Base-by-base conservation (phyloP, 176 grass and related monocot species). In the Saccharum officinarum region DNA sequence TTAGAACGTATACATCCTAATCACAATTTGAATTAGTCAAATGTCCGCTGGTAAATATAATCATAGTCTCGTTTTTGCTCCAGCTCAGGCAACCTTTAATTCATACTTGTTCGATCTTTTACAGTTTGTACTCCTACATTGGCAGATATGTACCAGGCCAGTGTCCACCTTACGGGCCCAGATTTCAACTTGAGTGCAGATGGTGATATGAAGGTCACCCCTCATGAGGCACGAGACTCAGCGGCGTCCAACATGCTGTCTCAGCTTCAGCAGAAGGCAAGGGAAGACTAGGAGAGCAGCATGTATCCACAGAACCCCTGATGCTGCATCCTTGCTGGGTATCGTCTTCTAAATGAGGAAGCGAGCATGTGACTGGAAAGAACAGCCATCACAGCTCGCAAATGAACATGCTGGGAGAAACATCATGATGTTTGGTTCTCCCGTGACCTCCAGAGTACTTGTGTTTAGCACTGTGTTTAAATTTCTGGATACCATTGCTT, bases 231-330 rank as follows among this genome's bases (percentile, higher is more conserved):
- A 6, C 84, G 84, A 30, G 16, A 46, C 8, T 87, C 87, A 17
- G 84, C 91, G 47, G 91, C 91, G 59, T n/a, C 54, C 15, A 52
- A 73, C 13, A 68, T 89, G 84, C n/a, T 92, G 22, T 22, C 30
- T 3, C 60, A 84, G 60, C 76, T 92, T 70, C 77, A 61, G 36
- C 77, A 61, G 36, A 87, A 87, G 65, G 71, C 76, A 23, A 36
- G 36, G 14, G 78, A 82, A 61, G 76, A 63, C 12, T 69, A 59
- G 74, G 37, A 42, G 63, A 69, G 18, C 66, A 45, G 15, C 20
- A 64, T 60, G 41, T 73, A 5, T 73, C 44, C 41, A 16, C 25
- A 74, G 13, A 16, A 10, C 69, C 11, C 23, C 36, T 6, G 36
- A 37, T 37, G 36, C 36, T 30, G 36, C 61, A 81, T 39, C 25